Evolutionary conservation across 2,329 filamentous ascomycete species (phyloP), one percentile per base, ranked within the genome.

Genomic region (Paraconiothyrium sp.): DNA sequence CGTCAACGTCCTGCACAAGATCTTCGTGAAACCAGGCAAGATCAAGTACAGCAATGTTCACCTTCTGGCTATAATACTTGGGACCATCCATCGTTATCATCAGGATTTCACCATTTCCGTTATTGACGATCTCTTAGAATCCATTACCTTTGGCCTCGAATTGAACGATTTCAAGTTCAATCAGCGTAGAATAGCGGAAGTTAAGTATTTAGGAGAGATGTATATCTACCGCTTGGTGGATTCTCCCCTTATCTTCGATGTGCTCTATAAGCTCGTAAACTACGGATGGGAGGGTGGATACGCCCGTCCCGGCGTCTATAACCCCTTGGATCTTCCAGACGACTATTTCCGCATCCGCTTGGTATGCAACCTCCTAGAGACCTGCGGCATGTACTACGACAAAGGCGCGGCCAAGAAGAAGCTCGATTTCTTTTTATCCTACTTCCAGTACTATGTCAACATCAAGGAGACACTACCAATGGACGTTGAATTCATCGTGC

Each of bases 221-320:
- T 99, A 99, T 82, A 97, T 97, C 73, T 99, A 98, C 77, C 92
- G 95, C 60, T 92, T 99, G 88, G 87, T 99, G 41, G 95, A 99
- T 78, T 95, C 97, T 47, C 92, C 92, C 0, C 91, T 98, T 27
- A 91, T 99, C 55, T 99, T 99, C 72, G 95, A 99, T 74, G 92
- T 91, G 0, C 86, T 99, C 79, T 99, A 97, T 83, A 93, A 93
- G 74, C 91, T 99, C 69, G 86, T 97, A 76, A 97, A 93, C 8
- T 97, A 97, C 76, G 95, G 94, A 30, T 92, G 98, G 77, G 90
- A 87, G 71, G 84, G 89, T 34, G 94, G 94, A 0, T 92, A 91
- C 47, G 94, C 94, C 1, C 84, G 91, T 30, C 92, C 92, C 20
- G 93, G 92, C 30, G 87, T 88, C 51, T 82, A 91, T 60, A 97